Base-by-base conservation (phyloP, 225 moss, liverwort and hornwort species). In the Pseudisothecium myosuroides region DNA sequence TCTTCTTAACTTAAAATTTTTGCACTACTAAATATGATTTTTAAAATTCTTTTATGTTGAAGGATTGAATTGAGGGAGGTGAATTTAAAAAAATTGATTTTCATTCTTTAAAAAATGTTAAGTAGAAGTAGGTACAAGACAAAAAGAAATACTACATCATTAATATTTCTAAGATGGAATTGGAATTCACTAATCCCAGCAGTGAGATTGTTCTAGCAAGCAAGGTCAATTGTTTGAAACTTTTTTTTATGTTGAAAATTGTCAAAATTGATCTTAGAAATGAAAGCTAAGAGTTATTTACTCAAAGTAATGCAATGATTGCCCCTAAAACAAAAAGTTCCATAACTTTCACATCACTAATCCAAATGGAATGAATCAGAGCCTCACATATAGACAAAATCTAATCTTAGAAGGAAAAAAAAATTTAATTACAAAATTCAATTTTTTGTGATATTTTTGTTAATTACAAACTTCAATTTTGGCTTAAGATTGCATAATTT, bases 301-400 rank as follows among this genome's bases (percentile, higher is more conserved):
- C 0, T 19, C 0, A 19, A 1, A 2, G 1, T 17, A 2, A 2
- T 73, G 28, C 0, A 15, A 16, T 17, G 5, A 10, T 45, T 45
- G 28, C 1, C 6, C 2, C 4, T 10, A 17, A 45, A 73, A 73
- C 0, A 24, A 47, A 27, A 31, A 47, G 11, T 7, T 18, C 2
- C 4, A 18, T 17, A 47, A 45, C 6, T 29, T 74, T 47, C 11
- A 29, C 17, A 47, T 73, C 3, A 17, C 26, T 29, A 29, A 17
- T 45, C 6, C 28, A 45, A 73, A 73, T 73, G 1, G 28, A 73
- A 29, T 45, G 45, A 45, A 45, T 17, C 0, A 3, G 43, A 45
- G 10, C 4, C 17, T 45, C 0, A 24, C 4, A 24, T 7, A 1
- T 26, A 13, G 7, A 69, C 0, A 69, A 12, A 72, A 43, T 16